phyloP scores from a whole-genome alignment of 2,329 filamentous ascomycete species.

The Dryadomyces sulphureus region DNA sequence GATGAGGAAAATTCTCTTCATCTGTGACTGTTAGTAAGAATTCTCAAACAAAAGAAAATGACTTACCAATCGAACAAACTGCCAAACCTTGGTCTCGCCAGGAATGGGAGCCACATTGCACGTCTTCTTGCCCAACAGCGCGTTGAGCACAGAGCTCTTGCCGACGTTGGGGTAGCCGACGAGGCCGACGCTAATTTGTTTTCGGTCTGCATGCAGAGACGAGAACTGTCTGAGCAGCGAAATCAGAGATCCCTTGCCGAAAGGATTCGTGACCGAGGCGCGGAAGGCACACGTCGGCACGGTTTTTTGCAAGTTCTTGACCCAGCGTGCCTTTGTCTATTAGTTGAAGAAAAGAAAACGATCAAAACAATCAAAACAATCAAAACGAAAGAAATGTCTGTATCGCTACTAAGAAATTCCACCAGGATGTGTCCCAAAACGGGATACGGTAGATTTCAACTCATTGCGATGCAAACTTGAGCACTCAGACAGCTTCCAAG shows the following conservation, averaged over 20 bases:
- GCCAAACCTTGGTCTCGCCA: constrained; percentile 71
- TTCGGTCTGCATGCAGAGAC: constrained; percentile 40
- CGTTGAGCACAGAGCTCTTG: constrained; percentile 96
- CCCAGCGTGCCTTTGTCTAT: constrained; percentile 67
- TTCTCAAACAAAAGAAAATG: not conserved
- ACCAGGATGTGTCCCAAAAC: constrained; percentile 40
- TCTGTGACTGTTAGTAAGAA: constrained; percentile 19
- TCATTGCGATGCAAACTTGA: constrained; percentile 77
- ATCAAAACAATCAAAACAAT: constrained; percentile 11
- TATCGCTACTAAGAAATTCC: constrained; percentile 97
- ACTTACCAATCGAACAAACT: constrained; percentile 21
- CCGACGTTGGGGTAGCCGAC: constrained; percentile 81
- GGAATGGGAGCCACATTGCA: constrained; percentile 89
- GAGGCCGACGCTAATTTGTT: constrained; percentile 75
- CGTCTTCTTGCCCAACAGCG: constrained; percentile 78
- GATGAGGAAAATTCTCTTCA: constrained; percentile 77
- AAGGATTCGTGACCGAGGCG: constrained; percentile 86
- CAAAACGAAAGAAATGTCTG: constrained; percentile 41
- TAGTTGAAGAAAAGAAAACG: constrained; percentile 15
- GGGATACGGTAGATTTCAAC: constrained; percentile 74
- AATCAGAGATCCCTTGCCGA: constrained; percentile 90
- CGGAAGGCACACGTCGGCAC: constrained; percentile 93
- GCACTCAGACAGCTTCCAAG: constrained; percentile 69
- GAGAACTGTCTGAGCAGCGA: constrained; percentile 87
- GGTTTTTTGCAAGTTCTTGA: constrained; percentile 73